Base-by-base conservation (phyloP, 140 eudicot genomes). In the Anethum foeniculum region DNA sequence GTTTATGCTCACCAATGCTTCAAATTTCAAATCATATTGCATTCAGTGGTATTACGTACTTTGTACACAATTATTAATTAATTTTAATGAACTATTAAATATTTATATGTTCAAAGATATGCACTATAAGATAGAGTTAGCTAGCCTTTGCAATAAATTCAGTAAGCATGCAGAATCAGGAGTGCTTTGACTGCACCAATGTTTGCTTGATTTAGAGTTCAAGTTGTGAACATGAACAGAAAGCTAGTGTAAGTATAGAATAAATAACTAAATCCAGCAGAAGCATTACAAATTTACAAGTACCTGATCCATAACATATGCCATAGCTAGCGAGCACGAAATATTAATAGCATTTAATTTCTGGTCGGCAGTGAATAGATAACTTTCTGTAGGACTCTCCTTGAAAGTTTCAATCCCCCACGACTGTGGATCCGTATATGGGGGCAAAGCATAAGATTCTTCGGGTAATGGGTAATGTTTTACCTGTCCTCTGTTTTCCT, bases 261-360 rank as follows among this genome's bases (percentile, higher is more conserved):
- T 12, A 71, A 39, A 34, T 69, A 69, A 2, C 38, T 15, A 74
- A 73, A 44, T 74, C 23, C 38, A 9, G 34, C 39, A 51, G 0
- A 60, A 49, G 18, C 7, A 39, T 44, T 48, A 34, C 67, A 73
- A 15, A 64, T 87, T 16, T 48, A 25, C 43, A 73, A 23, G 65
- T 87, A 95, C 99, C 99, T 95, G 99, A 84, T 95, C 99, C 99
- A 95, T 95, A 80, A 95, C 97, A 91, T 95, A 91, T n/a, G 97
- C 99, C 97, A 87, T 85, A 71, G 99, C 99, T 36, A 95, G 85
- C 65, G 99, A 92, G 81, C 93, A 89, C 79, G 99, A 92, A 48
- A 95, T 95, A 77, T 87, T 88, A 64, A 86, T 88, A 30, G 99
- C 99, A 85, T 89, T 95, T 73, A 85, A 81, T 84, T 87, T 91